A percentile compares a stretch with the other conserved stretches of the same genome.
Conservation (phyloP, 208 protist genomes). For the Trichomonas vaginalis region DNA sequence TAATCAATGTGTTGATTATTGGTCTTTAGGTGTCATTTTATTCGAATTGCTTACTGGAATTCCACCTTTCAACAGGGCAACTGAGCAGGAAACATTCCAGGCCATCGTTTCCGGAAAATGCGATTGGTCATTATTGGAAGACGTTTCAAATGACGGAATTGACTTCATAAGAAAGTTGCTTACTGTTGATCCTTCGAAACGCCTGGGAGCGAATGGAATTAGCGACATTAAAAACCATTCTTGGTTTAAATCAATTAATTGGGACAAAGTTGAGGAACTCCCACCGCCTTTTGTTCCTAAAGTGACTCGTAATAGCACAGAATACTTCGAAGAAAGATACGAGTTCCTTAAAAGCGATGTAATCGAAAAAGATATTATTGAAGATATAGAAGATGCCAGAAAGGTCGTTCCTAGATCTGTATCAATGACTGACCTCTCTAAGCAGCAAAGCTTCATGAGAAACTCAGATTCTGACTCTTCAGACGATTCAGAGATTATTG, state of each 20-base stretch:
- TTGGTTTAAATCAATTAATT: slow-evolving; percentile 23
- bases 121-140: background rate
- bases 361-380: background rate
- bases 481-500: background rate
- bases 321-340: background rate
- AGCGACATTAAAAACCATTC: slow-evolving; percentile 28
- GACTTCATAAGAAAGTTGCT: background rate
- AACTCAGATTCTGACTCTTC: background rate
- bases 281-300: slow-evolving; percentile 22
- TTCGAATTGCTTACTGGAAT: background rate
- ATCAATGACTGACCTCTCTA: background rate
- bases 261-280: slow-evolving; percentile 10
- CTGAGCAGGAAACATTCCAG: background rate
- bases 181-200: slow-evolving; percentile 18
- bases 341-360: background rate
- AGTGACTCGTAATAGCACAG: background rate
- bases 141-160: background rate
- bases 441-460: background rate
- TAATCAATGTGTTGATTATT: background rate
- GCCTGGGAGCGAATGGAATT: slow-evolving; percentile 23
- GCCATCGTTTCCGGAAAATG: background rate
- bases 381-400: background rate
- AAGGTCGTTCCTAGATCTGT: background rate
- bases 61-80: background rate
- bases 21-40: background rate